Base-by-base conservation (phyloP, 73 alveolate species). In the Paramecium biaurelia region DNA sequence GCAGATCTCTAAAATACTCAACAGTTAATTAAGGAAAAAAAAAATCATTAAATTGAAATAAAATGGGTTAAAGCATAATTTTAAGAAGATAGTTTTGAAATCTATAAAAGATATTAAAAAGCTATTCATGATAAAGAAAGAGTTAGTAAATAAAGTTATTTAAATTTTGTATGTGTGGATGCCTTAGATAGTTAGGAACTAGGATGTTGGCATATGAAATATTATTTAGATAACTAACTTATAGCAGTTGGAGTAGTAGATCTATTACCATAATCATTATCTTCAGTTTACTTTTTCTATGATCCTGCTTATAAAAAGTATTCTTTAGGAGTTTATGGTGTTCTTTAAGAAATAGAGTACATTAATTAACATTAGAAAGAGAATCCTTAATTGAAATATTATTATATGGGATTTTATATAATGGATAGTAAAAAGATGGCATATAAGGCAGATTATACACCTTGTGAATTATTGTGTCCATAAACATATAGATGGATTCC, bases 161-260 rank as follows among this genome's bases (percentile, higher is more conserved):
- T 23, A 30, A 95, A 85, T 18, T 94, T 92, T 63, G 86, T 82
- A 9, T 95, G 98, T 68, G 70, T 79, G 34, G 95, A 92, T 12
- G 85, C 70, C 14, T 56, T 57, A 23, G 92, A 92, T 92, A 30
- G 49, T n/a, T 92, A 94, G 2, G 96, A 93, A 41, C 90, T 93
- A 38, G 99, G 99, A 2, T 63, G 97, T 38, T 98, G 92, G 94
- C 98, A 97, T 92, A 95, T 97, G 95, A 95, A 95, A 68, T 99
- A 98, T 94, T 87, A 98, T 70, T 95, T 98, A 21, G 99, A 97
- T 93, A 99, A 98, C 11, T 92, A 94, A 72, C 95, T 98, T 5
- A 92, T 97, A 2, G 99, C 99, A n/a, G 98, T 98, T 12, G 97
- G 99, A 9, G 98, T 94, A 8, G 76, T 85, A 9, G 99, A 98